Conservation (phyloP, 495 filamentous ascomycete genomes). For the Trichocladium antarcticum region DNA sequence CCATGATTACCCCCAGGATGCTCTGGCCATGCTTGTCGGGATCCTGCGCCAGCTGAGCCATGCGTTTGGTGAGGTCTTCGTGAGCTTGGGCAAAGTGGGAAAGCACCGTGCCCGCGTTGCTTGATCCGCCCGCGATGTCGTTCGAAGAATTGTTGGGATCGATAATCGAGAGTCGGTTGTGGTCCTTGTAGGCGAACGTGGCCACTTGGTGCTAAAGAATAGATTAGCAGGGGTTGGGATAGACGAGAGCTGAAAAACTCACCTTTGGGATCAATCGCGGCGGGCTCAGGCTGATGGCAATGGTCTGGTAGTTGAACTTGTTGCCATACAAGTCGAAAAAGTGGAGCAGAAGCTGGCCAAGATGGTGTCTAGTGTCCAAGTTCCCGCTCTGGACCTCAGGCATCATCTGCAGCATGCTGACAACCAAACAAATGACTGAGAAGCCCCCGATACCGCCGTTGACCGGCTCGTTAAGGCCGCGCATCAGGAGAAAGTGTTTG, state of each 20-base stretch:
- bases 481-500: conserved; percentile 86
- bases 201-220: conserved; percentile 23
- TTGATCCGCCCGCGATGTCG: conserved; percentile 76
- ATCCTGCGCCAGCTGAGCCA: conserved; percentile 34
- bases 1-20: conserved; percentile 55
- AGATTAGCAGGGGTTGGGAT: conserved; percentile 14
- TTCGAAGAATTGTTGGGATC: conserved; percentile 79
- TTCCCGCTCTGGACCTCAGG: conserved; percentile 51
- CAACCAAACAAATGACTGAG: conserved; percentile 84
- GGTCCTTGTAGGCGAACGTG: conserved; percentile 37
- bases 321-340: conserved; percentile 87
- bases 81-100: conserved; percentile 54
- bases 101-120: conserved; percentile 50
- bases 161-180: conserved; percentile 57
- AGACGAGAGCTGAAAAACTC: conserved; percentile 17
- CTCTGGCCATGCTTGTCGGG: conserved; percentile 29
- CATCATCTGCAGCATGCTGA: conserved; percentile 68
- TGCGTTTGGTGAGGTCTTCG: conserved; percentile 42
- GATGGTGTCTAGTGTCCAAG: conserved; percentile 48
- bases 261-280: conserved; percentile 66
- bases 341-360: conserved; percentile 68
- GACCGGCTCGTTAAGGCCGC: conserved; percentile 79
- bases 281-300: conserved; percentile 64
- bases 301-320: conserved; percentile 51
- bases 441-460: conserved; percentile 91